Evolutionary conservation across 345 rosid species (phyloP), one percentile per base, ranked within the genome.

Genomic region (Euphorbia pulcherrima): DNA sequence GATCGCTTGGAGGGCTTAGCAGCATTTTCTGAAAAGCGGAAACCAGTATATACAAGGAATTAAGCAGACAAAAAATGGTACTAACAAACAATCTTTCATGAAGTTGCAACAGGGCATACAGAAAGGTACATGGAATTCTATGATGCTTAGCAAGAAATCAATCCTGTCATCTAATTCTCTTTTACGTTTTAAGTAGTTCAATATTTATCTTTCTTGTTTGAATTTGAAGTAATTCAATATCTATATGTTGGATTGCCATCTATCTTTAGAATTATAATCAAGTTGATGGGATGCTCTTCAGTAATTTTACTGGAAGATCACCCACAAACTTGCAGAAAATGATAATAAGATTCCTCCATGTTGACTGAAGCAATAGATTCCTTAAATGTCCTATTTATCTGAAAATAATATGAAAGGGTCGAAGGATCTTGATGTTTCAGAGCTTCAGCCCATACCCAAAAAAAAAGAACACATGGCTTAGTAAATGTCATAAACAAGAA

Each of bases 1-100:
- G 98, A 93, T 79, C 92, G 97, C 24, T 80, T 89, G 77, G 96
- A 90, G 81, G 96, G 97, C 50, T 80, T 93, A 81, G 90, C 86
- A 47, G 92, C 98, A 74, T 92, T 90, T 76, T 90, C 90, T 4
- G 92, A 92, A 83, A 93, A 84, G 75, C 84, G 96, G 69, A 89
- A 89, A 79, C 96, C 97, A 55, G 65, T 63, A 51, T 93, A 89
- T 65, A 75, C 16, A 21, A 92, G 97, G 21, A 69, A 82, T 65
- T 84, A 77, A 76, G 60, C 37, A 23, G 56, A 39, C 21, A 29
- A 10, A 65, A 33, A 54, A 60, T 50, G 56, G n/a, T 29, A 13
- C 61, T 17, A 21, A 55, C 6, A 13, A 65, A 23, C 44, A 23
- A 16, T 68, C 23, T n/a, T 46, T 21, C 21, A 14, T 30, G 2